Conservation (phyloP, 2,329 filamentous ascomycete genomes). For the Apiospora marii region DNA sequence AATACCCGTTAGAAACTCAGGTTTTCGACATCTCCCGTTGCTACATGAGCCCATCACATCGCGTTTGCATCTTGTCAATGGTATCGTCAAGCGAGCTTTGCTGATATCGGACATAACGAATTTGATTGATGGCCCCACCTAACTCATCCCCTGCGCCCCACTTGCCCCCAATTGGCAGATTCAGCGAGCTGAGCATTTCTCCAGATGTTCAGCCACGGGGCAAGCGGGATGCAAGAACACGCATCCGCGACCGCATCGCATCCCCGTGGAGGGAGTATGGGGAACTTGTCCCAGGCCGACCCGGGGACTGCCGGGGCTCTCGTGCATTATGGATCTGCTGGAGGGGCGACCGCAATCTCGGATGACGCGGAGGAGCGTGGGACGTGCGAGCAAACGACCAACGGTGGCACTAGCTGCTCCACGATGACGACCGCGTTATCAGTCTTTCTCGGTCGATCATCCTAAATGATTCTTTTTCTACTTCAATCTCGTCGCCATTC, state of each 20-base stretch:
- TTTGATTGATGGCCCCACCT: no score
- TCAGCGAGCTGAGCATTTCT: background rate
- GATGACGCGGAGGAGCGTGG: slow-evolving; percentile 18
- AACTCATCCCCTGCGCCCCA: no score
- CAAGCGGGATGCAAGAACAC: background rate
- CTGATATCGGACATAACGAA: no score
- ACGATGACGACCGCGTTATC: slow-evolving; percentile 4
- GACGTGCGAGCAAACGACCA: background rate
- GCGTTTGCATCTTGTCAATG: no score
- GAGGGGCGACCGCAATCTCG: background rate
- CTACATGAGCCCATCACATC: no score
- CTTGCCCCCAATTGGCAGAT: no score
- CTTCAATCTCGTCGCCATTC: background rate
- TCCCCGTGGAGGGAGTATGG: background rate
- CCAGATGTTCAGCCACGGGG: background rate
- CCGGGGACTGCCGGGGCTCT: background rate
- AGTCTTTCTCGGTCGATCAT: background rate
- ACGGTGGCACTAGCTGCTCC: slow-evolving; percentile 18
- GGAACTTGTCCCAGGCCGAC: background rate
- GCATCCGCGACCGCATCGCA: background rate
- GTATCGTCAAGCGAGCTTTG: no score
- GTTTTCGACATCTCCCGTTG: no score
- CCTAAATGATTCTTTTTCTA: background rate
- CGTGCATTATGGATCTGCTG: background rate
- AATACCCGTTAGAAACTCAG: no score